Conservation (phyloP, 768 basidiomycete species). For the Cyclocybe cylindracea region DNA sequence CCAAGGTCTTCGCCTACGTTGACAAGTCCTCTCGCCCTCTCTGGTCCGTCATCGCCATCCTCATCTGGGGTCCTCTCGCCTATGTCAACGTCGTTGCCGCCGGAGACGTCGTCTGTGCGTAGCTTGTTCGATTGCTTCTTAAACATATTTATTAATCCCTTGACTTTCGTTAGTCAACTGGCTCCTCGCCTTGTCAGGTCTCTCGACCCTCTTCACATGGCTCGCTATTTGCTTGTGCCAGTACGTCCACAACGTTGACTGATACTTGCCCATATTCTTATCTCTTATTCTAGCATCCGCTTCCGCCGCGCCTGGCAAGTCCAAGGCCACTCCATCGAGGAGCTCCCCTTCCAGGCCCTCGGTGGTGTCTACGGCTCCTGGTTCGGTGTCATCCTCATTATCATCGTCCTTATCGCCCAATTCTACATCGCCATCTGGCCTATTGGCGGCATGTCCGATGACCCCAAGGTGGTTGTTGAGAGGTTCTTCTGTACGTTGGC, state of each 20-base stretch:
- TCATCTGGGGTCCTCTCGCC: conserved; percentile 39
- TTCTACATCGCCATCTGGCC: conserved; percentile 48
- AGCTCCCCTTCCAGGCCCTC: conserved; percentile 44
- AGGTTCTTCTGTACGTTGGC: conserved; percentile 38
- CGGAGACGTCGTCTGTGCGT: conserved; percentile 42
- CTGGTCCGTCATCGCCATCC: conserved; percentile 37
- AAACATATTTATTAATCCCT: background rate
- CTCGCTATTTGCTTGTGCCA: conserved; percentile 47
- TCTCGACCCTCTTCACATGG: conserved; percentile 49
- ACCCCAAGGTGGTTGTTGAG: conserved; percentile 28
- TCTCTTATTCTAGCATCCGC: conserved; percentile 33
- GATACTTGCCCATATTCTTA: background rate
- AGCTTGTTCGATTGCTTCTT: background rate
- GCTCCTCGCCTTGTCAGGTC: conserved; percentile 46
- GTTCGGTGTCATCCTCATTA: conserved; percentile 42
- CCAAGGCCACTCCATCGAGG: conserved; percentile 46
- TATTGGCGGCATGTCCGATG: conserved; percentile 33
- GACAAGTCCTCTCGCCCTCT: conserved; percentile 49
- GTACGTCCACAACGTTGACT: conserved; percentile 21
- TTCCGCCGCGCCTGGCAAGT: conserved; percentile 44
- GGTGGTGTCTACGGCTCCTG: conserved; percentile 47
- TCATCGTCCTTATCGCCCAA: conserved; percentile 43
- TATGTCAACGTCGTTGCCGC: conserved; percentile 38
- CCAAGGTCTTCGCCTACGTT: conserved; percentile 44
- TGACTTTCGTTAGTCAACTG: conserved; percentile 33